These are phyloP conservation scores for Niebla homalea DNA, from an alignment of 495 filamentous ascomycete species.

Conservation along the genomic window DNA sequence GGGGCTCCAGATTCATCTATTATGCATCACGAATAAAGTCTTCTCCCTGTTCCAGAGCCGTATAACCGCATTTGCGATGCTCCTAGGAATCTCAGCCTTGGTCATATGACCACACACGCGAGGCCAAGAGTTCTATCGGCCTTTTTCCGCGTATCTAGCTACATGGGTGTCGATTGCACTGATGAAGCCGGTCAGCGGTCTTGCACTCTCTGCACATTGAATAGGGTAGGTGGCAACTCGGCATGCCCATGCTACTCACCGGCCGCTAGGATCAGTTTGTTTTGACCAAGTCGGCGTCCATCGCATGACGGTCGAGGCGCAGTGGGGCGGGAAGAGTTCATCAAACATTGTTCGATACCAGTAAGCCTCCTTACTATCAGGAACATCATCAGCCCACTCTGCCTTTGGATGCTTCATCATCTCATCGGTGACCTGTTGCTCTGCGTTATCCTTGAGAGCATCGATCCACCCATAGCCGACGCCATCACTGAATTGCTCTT, in stretches of 20 bases:
- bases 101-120: too few relatives aligned
- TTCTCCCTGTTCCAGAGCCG: too few relatives aligned
- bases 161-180: constrained; percentile 61
- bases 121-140: too few relatives aligned
- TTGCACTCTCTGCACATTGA: not conserved
- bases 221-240: not conserved
- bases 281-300: constrained; percentile 98
- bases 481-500: constrained; percentile 98
- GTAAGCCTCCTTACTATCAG: constrained; percentile 96
- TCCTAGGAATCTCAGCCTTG: too few relatives aligned
- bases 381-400: constrained; percentile 84
- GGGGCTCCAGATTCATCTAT: too few relatives aligned
- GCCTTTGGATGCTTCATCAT: constrained; percentile 94
- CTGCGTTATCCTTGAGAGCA: constrained; percentile 84
- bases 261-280: constrained; percentile 85
- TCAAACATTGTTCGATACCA: constrained; percentile 99
- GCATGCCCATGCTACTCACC: constrained; percentile 40
- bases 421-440: constrained; percentile 79
- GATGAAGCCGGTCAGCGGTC: constrained; percentile 15
- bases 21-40: too few relatives aligned
- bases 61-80: too few relatives aligned
- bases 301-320: constrained; percentile 83
- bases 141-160: constrained; percentile 44
- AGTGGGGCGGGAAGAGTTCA: constrained; percentile 88
- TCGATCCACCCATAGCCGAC: constrained; percentile 99